These are phyloP conservation scores for Aspergillus jensenii DNA, from an alignment of 2,329 filamentous ascomycete genomes.

Conservation along the genomic window DNA sequence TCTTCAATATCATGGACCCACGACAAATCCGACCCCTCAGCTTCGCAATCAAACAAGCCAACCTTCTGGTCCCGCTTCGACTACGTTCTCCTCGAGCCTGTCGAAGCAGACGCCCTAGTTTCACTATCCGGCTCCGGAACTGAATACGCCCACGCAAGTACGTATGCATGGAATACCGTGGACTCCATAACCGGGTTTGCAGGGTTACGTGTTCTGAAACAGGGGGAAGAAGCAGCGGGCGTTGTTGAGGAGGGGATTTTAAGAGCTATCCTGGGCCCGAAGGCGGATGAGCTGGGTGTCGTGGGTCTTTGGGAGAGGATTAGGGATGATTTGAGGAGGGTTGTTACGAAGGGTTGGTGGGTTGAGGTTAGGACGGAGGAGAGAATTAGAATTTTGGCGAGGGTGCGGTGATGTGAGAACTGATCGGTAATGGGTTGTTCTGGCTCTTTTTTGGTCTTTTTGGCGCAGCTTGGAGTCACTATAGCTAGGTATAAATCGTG, in stretches of 20 bases:
- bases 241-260: constrained; percentile 37
- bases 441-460: background rate
- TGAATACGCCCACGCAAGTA: background rate
- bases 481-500: background rate
- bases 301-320: constrained; percentile 28
- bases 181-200: constrained; percentile 53
- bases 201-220: constrained; percentile 50
- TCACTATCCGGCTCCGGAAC: constrained; percentile 36
- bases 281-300: constrained; percentile 15
- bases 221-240: constrained; percentile 33
- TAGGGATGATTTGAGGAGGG: constrained; percentile 25
- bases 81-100: constrained; percentile 56
- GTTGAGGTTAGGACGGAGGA: constrained; percentile 54
- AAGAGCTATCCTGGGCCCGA: constrained; percentile 31
- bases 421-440: background rate
- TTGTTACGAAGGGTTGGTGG: constrained; percentile 54
- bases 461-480: background rate
- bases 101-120: constrained; percentile 20
- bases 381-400: constrained; percentile 51
- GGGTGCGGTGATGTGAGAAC: constrained; percentile 1
- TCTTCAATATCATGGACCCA: constrained; percentile 49
- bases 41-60: constrained; percentile 44
- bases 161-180: constrained; percentile 49
- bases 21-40: constrained; percentile 59
- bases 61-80: constrained; percentile 60